Percentiles rank a stretch among this genome's conserved stretches.
Conservation (phyloP, 208 protist genomes). For the Blechomonas ayalai region DNA sequence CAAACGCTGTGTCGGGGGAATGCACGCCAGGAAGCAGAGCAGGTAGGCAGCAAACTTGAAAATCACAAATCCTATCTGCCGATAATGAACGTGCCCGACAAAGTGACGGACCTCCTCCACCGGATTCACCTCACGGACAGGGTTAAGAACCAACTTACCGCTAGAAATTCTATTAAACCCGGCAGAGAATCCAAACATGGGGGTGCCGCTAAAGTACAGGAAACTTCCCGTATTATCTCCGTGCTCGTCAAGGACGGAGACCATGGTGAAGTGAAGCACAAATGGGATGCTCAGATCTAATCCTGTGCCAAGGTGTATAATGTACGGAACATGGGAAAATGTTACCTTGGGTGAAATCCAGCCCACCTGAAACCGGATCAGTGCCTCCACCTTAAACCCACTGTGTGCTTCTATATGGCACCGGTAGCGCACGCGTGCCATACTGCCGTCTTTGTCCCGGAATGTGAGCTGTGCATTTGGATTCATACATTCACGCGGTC, state of each 20-base stretch:
- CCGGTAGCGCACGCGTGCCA: conserved; percentile 65
- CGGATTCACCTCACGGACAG: conserved; percentile 54
- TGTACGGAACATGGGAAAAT: conserved; percentile 62
- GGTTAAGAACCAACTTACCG: conserved; percentile 69
- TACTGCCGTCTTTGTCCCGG: conserved; percentile 56
- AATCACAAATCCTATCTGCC: conserved; percentile 71
- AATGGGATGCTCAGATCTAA: conserved; percentile 79
- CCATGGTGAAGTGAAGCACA: conserved; percentile 78
- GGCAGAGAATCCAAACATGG: conserved; percentile 63
- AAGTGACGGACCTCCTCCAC: conserved; percentile 56
- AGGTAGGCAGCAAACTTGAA: conserved; percentile 56
- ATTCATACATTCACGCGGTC: conserved; percentile 55
- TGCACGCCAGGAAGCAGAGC: conserved; percentile 51
- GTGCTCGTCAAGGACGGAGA: conserved; percentile 73
- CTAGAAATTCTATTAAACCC: conserved; percentile 47
- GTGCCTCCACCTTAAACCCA: conserved; percentile 67
- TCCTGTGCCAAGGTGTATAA: conserved; percentile 69
- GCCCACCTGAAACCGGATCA: conserved; percentile 71
- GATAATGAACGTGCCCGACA: conserved; percentile 66
- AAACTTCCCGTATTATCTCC: conserved; percentile 71
- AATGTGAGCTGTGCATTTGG: conserved; percentile 81
- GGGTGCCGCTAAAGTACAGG: conserved; percentile 80
- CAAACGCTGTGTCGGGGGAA: conserved; percentile 59
- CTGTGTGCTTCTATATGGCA: conserved; percentile 52
- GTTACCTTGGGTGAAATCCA: conserved; percentile 82